Evolutionary conservation across 2,329 filamentous ascomycete species (phyloP), one percentile per base, ranked within the genome.

Genomic region (Sarocladiaceae sp.): DNA sequence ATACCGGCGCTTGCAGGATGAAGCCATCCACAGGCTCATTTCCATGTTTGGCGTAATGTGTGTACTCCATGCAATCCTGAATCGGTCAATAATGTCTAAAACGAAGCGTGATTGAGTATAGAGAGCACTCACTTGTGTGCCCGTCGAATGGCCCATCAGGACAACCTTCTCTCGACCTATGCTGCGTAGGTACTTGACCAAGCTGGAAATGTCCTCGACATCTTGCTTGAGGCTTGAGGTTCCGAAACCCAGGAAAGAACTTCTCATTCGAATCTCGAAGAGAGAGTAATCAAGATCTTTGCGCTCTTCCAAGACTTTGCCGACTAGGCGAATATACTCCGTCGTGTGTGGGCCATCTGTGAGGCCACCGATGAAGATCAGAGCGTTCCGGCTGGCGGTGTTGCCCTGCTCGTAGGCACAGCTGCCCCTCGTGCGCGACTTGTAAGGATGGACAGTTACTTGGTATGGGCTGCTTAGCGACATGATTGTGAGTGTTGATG

Each of bases 1-100:
- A 87, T 3, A 90, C 82, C 0, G 86, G 82, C 0, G 83, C 88
- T 60, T 95, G 89, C 45, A 95, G 66, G 34, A 95, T 83, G 40
- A 81, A 82, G 27, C 84, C 89, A 48, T 93, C 79, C 2, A 95
- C 66, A 0, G 78, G 74, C 11, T 76, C 65, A 32, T 64, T 62
- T 5, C 56, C 55, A 27, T 69, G 54, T 50, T 67, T 67, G 40
- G 58, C 57, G 19, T 67, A 66, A 44, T 69, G 60, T 16, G 65
- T 65, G 45, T 80, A 80, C 50, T 74, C 72, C 60, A 79, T 72
- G 48, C 71, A 76, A 53, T 80, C 76, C 74, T 80, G 37, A 6
- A 5, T n/a, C 5, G 9, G 21, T 24, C 20, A 24, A 37, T 13
- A 5, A 6, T 12, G n/a, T n/a, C n/a, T n/a, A n/a, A n/a, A n/a